Evolutionary conservation across 202 grass and related monocot species (phyloP).

Genomic region (Setaria italica): DNA sequence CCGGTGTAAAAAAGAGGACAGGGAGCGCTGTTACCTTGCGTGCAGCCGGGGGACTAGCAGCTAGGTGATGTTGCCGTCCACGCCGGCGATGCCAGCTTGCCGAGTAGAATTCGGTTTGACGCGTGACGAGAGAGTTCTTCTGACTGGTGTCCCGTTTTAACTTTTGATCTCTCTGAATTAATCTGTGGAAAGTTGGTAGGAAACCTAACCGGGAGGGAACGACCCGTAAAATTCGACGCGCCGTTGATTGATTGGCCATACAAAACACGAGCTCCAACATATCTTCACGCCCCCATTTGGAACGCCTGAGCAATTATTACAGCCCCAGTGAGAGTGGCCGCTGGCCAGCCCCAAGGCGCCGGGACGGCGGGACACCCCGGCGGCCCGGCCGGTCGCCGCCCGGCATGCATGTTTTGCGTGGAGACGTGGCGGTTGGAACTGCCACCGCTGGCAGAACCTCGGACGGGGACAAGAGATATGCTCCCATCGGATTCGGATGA

Average conservation of each 20-base stretch:
- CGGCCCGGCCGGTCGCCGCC: too few species aligned
- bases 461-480: too few species aligned
- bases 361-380: too few species aligned
- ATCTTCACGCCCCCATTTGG: not conserved
- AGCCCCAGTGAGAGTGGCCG: too few species aligned
- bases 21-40: not conserved
- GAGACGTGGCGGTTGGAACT: slow-evolving; percentile 42
- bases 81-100: not conserved
- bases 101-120: slow-evolving; percentile 33
- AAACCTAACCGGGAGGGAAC: not conserved
- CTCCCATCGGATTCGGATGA: not conserved
- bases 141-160: not conserved
- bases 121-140: not conserved
- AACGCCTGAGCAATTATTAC: not conserved
- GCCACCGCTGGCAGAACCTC: not conserved
- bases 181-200: not conserved
- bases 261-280: not conserved
- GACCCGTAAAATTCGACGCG: not conserved
- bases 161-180: not conserved
- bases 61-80: slow-evolving; percentile 22
- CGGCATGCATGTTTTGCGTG: not conserved
- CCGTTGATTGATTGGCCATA: not conserved
- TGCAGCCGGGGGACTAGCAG: slow-evolving; percentile 23
- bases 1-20: not conserved
- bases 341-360: too few species aligned